Percentiles rank a stretch among this genome's conserved stretches.
Conservation (phyloP, 371 early-diverging fungal genomes). For the Mitosporidium daphniae region DNA sequence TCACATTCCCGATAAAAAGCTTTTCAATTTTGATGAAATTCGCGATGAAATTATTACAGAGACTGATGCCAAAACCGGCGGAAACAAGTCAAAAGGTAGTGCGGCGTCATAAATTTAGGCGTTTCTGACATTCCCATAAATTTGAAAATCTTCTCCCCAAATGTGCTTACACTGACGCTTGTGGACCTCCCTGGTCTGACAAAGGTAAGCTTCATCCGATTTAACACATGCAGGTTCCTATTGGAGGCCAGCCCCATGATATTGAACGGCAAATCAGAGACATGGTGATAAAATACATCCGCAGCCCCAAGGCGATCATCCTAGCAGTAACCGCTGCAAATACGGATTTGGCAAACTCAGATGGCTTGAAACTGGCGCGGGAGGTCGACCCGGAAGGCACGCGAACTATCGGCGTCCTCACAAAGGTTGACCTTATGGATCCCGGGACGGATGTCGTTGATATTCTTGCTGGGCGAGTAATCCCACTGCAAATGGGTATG, state of each 20-base stretch:
- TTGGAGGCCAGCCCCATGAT: slow-evolving; percentile 44
- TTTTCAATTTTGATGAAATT: slow-evolving; percentile 36
- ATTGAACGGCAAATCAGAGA: slow-evolving; percentile 48
- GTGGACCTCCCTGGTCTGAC: slow-evolving; percentile 73
- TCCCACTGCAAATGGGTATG: slow-evolving; percentile 51
- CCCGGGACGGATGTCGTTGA: slow-evolving; percentile 86
- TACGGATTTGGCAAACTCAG: slow-evolving; percentile 59
- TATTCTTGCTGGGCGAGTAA: slow-evolving; percentile 71
- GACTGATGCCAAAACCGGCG: slow-evolving; percentile 38
- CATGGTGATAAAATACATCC: slow-evolving; percentile 38
- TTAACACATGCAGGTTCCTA: slow-evolving; percentile 5
- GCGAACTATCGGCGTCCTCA: slow-evolving; percentile 56
- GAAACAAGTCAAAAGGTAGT: slow-evolving; percentile 32
- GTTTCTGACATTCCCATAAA: slow-evolving; percentile 26
- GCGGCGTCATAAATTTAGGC: slow-evolving; percentile 2
- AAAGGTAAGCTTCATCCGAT: too few relatives aligned
- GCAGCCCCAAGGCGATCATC: slow-evolving; percentile 51
- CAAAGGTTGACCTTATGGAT: slow-evolving; percentile 78
- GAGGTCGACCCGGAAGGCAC: slow-evolving; percentile 46
- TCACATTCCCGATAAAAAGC: slow-evolving; percentile 13
- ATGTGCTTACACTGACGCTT: slow-evolving; percentile 50
- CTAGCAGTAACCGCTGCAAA: slow-evolving; percentile 70
- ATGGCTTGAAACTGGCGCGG: slow-evolving; percentile 52
- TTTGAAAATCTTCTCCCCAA: slow-evolving; percentile 36
- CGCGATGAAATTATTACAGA: slow-evolving; percentile 51